These are phyloP conservation scores for Phaseolus lunatus DNA, from an alignment of 306 rosid species.

Conservation along the genomic window DNA sequence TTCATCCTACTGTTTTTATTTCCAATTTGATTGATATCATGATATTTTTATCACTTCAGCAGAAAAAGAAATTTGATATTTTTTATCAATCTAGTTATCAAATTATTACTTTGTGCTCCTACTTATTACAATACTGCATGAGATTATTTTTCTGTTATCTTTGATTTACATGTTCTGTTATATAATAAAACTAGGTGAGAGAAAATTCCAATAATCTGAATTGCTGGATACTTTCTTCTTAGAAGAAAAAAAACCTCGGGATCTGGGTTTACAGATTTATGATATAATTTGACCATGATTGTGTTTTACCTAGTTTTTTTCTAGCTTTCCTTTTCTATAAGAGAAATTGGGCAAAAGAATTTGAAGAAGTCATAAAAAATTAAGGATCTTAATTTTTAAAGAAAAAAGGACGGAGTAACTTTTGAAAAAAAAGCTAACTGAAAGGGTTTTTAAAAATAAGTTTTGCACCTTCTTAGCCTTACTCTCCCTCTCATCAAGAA, in stretches of 20 bases:
- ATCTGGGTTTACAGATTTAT: not conserved
- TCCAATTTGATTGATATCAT: conserved; percentile 35
- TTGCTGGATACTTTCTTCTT: conserved; percentile 17
- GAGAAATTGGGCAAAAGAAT: not conserved
- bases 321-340: too few species aligned
- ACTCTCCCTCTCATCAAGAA: not conserved
- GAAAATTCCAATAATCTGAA: conserved; percentile 27
- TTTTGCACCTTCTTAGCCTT: not conserved
- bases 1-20: conserved; percentile 29
- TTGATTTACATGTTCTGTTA: conserved; percentile 24
- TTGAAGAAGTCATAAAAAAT: not conserved
- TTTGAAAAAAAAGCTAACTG: too few species aligned
- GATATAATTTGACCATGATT: not conserved
- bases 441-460: not conserved
- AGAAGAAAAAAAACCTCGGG: conserved; percentile 1
- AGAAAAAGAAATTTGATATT: not conserved
- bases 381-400: not conserved
- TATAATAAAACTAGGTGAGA: conserved; percentile 24
- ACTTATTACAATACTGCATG: conserved; percentile 11
- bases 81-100: conserved; percentile 35
- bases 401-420: not conserved
- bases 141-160: conserved; percentile 27
- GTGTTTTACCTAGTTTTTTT: too few species aligned
- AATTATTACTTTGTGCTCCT: conserved; percentile 30
- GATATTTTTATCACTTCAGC: too few species aligned